Evolutionary conservation across 2,329 filamentous ascomycete species (phyloP), one percentile per base, ranked within the genome.

Genomic region (Diplodia sapinea): DNA sequence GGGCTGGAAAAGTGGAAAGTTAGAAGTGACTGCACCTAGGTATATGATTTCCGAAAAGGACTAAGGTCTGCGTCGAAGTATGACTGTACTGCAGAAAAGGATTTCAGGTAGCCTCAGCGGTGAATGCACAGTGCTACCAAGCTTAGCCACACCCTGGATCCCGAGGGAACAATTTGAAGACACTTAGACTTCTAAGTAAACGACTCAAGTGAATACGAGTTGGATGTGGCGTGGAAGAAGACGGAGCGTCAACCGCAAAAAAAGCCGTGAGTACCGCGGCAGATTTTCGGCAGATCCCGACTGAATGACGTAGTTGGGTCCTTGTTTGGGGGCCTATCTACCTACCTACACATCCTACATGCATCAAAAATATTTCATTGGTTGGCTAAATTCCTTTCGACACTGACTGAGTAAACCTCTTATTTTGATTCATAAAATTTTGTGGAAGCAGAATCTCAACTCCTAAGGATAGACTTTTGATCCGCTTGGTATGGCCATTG

Each of bases 181-280:
- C 17, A 7, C 43, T 47, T 20, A 11, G 8, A 20, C n/a, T 47
- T 9, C n/a, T 47, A 47, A 20, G 13, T 20, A 47, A 8, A n/a
- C 40, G 59, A 63, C 31, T 63, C 31, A 63, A 33, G 15, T 11
- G 15, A 6, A 20, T 29, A 17, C 47, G 12, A 29, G 17, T 26
- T 50, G 59, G 50, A 38, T 9, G 23, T 36, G 31, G 23, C 8
- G 29, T 4, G 29, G 59, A 26, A n/a, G 59, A 49, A 29, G 33
- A 6, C 23, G 9, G 40, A 49, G 36, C 56, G 33, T 20, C 26
- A 54, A 17, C 40, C 38, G 13, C 33, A 33, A n/a, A 63, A 51
- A 62, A 38, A 20, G 59, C 59, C 31, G 23, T 23, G 43, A 63
- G 17, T 7, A 63, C 13, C 11, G 40, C 59, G 59, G 59, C 47